Evolutionary conservation across 768 basidiomycete species (phyloP), one percentile per base, ranked within the genome.

Genomic region (Suillus subalutaceus): DNA sequence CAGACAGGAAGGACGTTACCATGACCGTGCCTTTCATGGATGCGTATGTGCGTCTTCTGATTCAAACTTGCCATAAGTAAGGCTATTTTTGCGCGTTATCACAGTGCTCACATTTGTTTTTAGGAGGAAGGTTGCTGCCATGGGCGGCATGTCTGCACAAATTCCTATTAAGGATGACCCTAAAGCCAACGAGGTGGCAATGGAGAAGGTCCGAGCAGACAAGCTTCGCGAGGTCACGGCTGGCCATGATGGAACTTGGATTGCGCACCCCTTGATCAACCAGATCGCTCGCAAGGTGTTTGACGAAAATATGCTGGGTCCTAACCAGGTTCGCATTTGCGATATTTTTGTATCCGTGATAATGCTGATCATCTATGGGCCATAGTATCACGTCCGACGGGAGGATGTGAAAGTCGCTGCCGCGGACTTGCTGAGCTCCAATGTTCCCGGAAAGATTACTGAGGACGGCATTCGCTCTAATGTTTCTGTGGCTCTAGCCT

Each of bases 71-170:
- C 81, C 97, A 99, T 79, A 94, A 84, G 95, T 94, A 77, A 43
- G 30, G 26, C 41, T 41, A 60, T 30, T 60, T 60, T 37, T 1
- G 7, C 44, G 48, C 62, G 52, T 20, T 48, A 56, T 20, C 12
- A 43, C 35, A 20, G 26, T 30, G 41, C 53, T 74, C 37, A 70
- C 30, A 15, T 60, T 18, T 68, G 20, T 38, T 66, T 35, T 61
- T 70, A 95, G 93, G 76, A 96, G 96, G 71, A 96, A 97, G 72
- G 97, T 99, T 26, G 97, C 97, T 6, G 97, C 97, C 5, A 98
- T 99, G 91, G 97, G 97, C 69, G 97, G 97, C 70, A 99, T 99
- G 97, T 96, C 97, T 37, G 97, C 97, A n/a, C 96, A 97, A 75
- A 99, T 99, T 74, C 97, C 97, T 23, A 97, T 99, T 84, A 99